Base-by-base conservation (phyloP, 257 asterid species). In the Solanum etuberosum region DNA sequence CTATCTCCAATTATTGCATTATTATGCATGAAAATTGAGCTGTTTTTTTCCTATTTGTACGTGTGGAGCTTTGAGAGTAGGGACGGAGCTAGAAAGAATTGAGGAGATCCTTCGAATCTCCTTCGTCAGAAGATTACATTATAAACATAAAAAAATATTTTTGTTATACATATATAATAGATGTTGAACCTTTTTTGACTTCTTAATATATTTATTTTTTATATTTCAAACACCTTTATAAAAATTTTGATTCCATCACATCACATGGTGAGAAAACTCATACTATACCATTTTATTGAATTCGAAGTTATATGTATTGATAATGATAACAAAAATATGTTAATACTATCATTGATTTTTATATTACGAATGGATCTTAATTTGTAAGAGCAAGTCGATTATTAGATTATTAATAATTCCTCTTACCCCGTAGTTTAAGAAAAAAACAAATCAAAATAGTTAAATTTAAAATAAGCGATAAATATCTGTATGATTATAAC, bases 1-100 rank as follows among this genome's bases (percentile, higher is more conserved):
- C 18, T 18, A 80, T 43, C 40, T 16, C 67, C 8, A 34, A 80
- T 80, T 46, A 80, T 80, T 80, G 84, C 63, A 74, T 74, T 71
- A 34, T 35, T 74, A 21, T 37, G 20, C 61, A 80, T 80, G 42
- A 46, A 80, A 29, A 3, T 10, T 46, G 40, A 46, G 67, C 67
- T 29, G 85, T 46, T 46, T 16, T 72, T 9, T 3, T 15, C 85
- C 20, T 16, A 46, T 80, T 46, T 80, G 85, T 80, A 80, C 68
- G 48, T 40, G 34, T 29, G 43, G 31, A 43, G 85, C 67, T 29
- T 43, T 10, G 29, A 9, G 15, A 23, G 3, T 1, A 10, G 1
- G 3, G 14, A 4, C 15, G 7, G 3, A 61, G 15, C 15, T 61
- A 57, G 5, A 21, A 54, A 61, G 15, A 9, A 3, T 10, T 2